Conservation (phyloP, 2,329 filamentous ascomycete species). For the Microcyclospora pomicola region DNA sequence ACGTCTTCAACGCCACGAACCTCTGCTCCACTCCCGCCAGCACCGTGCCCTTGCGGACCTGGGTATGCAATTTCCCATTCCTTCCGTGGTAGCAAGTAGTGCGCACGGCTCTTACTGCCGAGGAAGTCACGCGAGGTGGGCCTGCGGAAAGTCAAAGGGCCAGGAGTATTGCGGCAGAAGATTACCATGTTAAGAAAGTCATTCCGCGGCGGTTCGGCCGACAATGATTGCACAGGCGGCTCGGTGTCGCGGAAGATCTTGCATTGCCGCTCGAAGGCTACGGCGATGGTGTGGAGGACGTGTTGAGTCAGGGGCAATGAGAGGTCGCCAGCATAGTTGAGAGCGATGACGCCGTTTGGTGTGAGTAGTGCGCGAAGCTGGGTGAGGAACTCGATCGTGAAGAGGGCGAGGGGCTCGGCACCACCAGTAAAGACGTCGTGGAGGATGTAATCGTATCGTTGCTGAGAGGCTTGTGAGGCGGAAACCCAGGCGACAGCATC, state of each 20-base stretch:
- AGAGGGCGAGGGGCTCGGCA: conserved; percentile 76
- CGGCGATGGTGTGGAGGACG: conserved; percentile 66
- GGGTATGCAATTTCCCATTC: conserved; percentile 45
- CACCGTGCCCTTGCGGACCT: neutral
- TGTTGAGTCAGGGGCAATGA: conserved; percentile 60
- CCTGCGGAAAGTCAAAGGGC: conserved; percentile 45
- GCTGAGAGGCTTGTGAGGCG: conserved; percentile 31
- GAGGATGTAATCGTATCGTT: conserved; percentile 72
- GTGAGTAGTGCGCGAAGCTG: conserved; percentile 58
- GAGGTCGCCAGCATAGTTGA: conserved; percentile 93
- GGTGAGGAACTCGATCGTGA: conserved; percentile 71
- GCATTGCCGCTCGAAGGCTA: conserved; percentile 69
- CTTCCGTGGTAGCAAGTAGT: conserved; percentile 57
- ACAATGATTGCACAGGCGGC: conserved; percentile 29
- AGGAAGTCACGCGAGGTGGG: conserved; percentile 54
- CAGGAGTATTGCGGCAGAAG: conserved; percentile 62
- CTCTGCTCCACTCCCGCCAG: conserved; percentile 27
- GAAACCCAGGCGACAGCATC: conserved; percentile 62
- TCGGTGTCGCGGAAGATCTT: conserved; percentile 75
- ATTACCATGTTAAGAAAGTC: conserved; percentile 96
- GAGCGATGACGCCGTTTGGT: conserved; percentile 69
- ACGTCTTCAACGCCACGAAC: conserved; percentile 33
- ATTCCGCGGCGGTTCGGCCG: conserved; percentile 30
- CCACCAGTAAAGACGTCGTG: conserved; percentile 98
- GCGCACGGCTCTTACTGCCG: conserved; percentile 53